Conservation (phyloP, 257 asterid species). For the Thymus quinquecostatus region DNA sequence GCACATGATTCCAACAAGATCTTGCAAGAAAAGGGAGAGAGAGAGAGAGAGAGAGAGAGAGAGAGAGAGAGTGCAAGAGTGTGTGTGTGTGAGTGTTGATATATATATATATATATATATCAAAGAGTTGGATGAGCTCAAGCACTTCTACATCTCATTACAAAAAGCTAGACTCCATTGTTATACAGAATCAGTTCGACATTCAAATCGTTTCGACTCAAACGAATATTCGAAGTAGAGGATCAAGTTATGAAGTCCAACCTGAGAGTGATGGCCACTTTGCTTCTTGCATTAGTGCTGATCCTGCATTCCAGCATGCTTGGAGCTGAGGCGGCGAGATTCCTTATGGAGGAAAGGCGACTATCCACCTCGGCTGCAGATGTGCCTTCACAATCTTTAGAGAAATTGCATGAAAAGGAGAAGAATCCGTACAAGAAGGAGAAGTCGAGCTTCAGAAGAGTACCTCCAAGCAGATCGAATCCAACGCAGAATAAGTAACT, state of each 20-base stretch:
- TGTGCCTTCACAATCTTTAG: slow-evolving; percentile 40
- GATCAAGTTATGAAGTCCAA: slow-evolving; percentile 38
- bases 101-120: slow-evolving; percentile 25
- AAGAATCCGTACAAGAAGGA: slow-evolving; percentile 54
- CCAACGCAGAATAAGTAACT: slow-evolving; percentile 75
- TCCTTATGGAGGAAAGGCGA: slow-evolving; percentile 23
- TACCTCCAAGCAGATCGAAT: slow-evolving; percentile 67
- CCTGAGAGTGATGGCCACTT: slow-evolving; percentile 33
- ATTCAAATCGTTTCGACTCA: slow-evolving; percentile 8
- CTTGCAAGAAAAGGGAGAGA: slow-evolving; percentile 18
- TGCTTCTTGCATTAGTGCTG: slow-evolving; percentile 46
- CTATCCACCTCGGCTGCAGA: slow-evolving; percentile 23
- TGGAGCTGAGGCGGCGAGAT: slow-evolving; percentile 38
- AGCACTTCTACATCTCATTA: slow-evolving; percentile 30
- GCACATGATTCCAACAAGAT: slow-evolving; percentile 56
- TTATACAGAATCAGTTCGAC: slow-evolving; percentile 3
- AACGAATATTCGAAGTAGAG: background rate
- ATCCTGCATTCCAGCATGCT: slow-evolving; percentile 42
- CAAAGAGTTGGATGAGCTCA: slow-evolving; percentile 21
- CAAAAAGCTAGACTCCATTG: slow-evolving; percentile 25
- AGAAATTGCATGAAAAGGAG: slow-evolving; percentile 38
- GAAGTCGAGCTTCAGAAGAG: slow-evolving; percentile 47
- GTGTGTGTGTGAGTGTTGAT: no score
- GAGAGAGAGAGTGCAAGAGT: no score
- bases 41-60: no score